Conservation (phyloP, 768 basidiomycete genomes). For the Leccinum longicurvipes region DNA sequence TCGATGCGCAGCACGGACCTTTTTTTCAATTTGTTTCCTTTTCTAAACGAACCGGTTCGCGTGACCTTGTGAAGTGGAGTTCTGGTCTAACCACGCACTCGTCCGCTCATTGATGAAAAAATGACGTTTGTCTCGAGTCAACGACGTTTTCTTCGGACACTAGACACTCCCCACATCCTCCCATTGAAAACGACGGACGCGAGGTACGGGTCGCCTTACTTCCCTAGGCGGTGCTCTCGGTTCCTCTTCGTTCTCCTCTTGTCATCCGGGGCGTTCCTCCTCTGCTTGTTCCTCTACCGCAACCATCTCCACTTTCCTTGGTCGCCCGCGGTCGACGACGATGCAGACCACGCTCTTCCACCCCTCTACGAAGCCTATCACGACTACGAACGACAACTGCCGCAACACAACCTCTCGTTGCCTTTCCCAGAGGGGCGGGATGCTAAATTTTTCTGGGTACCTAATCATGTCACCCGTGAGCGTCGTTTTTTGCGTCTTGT, state of each 20-base stretch:
- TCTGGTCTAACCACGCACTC: background rate
- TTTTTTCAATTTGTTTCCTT: background rate
- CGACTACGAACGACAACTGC: constrained; percentile 41
- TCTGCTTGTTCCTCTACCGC: constrained; percentile 13
- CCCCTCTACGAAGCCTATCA: constrained; percentile 46
- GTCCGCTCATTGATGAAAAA: background rate
- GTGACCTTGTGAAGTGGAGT: background rate
- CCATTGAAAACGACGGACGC: constrained; percentile 15
- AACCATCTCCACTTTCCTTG: background rate
- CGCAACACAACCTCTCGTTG: constrained; percentile 41
- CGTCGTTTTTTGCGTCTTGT: background rate
- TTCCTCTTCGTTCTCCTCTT: constrained; percentile 12
- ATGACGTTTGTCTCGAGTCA: constrained; percentile 8
- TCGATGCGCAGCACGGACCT: background rate
- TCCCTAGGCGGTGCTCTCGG: constrained; percentile 10
- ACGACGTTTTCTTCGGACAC: constrained; percentile 2
- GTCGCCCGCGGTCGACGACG: constrained; percentile 3
- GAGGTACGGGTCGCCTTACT: background rate
- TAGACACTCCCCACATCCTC: constrained; percentile 9
- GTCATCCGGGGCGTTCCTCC: constrained; percentile 9
- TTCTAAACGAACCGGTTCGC: background rate
- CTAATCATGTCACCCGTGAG: constrained; percentile 46
- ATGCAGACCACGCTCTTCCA: constrained; percentile 27
- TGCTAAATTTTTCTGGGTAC: constrained; percentile 45
- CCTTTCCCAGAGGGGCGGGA: constrained; percentile 40